A percentile compares a stretch with the other conserved stretches of the same genome.
Conservation (phyloP, 208 protist species). For the Eutreptiella sp. region DNA sequence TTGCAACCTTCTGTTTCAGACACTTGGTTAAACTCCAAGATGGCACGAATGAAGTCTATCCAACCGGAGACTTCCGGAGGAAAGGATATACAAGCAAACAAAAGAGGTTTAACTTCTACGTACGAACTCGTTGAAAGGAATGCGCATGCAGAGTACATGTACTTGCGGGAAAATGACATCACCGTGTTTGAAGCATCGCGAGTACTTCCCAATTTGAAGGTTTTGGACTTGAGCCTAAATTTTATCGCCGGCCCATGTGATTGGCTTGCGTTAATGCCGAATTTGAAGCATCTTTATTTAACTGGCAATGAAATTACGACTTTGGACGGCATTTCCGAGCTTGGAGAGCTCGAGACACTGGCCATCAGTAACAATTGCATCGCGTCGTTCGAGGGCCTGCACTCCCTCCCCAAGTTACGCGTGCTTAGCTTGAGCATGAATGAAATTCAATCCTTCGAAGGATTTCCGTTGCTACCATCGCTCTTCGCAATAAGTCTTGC, state of each 20-base stretch:
- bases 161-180: constrained; percentile 81
- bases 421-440: constrained; percentile 86
- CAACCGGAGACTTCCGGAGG: too few relatives aligned
- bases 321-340: constrained; percentile 63
- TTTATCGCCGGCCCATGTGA: constrained; percentile 72
- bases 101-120: too few relatives aligned
- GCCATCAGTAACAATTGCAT: constrained; percentile 81
- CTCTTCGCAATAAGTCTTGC: constrained; percentile 80
- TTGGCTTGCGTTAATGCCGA: constrained; percentile 64
- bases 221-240: constrained; percentile 83
- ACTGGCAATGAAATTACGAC: constrained; percentile 81
- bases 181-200: constrained; percentile 66
- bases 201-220: constrained; percentile 68
- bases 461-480: constrained; percentile 68
- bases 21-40: too few relatives aligned
- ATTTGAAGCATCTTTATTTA: constrained; percentile 79
- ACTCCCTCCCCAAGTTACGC: constrained; percentile 69
- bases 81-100: too few relatives aligned
- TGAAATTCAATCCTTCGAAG: constrained; percentile 74
- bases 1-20: too few relatives aligned
- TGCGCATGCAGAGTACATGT: constrained; percentile 73
- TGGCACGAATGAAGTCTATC: too few relatives aligned
- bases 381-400: constrained; percentile 73
- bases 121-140: constrained; percentile 62
- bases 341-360: constrained; percentile 69